Conservation (phyloP, 345 rosid species). For the Microcos paniculata region DNA sequence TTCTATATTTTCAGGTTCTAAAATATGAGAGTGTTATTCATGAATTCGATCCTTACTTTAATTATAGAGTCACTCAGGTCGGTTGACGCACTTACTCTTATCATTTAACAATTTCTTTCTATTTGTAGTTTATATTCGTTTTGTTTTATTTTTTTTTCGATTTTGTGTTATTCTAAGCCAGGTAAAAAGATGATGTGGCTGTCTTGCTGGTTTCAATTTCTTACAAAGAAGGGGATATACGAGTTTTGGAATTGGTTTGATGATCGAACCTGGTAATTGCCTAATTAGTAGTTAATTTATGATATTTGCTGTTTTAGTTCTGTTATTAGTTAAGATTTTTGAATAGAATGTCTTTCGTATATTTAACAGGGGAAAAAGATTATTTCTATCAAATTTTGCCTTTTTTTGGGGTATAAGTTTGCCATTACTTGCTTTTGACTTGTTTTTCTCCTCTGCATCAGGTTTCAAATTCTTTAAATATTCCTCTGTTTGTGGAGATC, state of each 20-base stretch:
- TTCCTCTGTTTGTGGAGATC: no score
- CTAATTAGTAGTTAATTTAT: conserved; percentile 3
- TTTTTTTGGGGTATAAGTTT: no score
- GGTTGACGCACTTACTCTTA: conserved; percentile 19
- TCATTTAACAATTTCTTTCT: background rate
- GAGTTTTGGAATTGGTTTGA: no score
- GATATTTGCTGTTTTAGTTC: conserved; percentile 27
- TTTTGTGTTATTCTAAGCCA: background rate
- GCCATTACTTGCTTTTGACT: no score
- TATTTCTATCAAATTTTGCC: no score
- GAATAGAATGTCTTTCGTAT: conserved; percentile 82
- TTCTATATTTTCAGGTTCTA: conserved; percentile 23
- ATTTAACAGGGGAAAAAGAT: no score
- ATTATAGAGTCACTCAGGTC: conserved; percentile 38
- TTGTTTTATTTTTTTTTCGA: background rate
- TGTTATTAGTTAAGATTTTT: conserved; percentile 96
- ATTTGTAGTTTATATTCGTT: background rate
- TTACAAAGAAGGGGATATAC: no score
- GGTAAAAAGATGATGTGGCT: background rate
- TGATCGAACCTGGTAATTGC: conserved; percentile 11
- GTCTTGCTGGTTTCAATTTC: conserved; percentile 50
- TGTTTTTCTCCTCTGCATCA: no score
- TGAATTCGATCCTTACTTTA: no score
- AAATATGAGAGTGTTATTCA: no score
- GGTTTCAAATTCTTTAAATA: no score